Conservation (phyloP, 2,329 filamentous ascomycete species). For the Colletotrichum sp. region DNA sequence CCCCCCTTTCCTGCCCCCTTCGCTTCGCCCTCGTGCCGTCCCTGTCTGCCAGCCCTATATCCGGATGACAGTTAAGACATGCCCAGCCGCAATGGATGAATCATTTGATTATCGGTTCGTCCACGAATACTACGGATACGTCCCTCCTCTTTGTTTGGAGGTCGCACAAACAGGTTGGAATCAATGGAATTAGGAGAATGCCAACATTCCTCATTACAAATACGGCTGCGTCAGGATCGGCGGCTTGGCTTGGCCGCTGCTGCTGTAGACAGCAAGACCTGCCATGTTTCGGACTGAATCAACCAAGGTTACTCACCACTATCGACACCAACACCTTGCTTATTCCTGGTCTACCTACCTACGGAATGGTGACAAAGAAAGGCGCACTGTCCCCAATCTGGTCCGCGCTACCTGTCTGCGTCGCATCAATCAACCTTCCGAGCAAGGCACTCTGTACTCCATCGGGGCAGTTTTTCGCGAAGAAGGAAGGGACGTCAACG, state of each 20-base stretch:
- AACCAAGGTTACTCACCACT: not conserved
- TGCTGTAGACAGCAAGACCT: not conserved
- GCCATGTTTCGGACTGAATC: conserved; percentile 4
- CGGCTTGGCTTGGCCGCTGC: not conserved
- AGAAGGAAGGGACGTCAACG: not conserved
- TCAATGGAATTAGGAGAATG: not conserved
- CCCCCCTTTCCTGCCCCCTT: not conserved
- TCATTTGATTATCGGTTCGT: not conserved
- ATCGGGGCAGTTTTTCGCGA: not conserved
- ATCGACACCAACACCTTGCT: not conserved
- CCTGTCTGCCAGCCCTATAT: not conserved
- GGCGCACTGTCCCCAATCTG: not conserved
- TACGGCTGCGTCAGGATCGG: not conserved
- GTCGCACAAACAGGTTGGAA: not conserved
- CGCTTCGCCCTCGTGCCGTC: not conserved
- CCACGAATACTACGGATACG: not conserved
- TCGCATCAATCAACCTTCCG: not conserved
- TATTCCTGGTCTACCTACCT: not conserved
- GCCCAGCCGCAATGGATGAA: not conserved
- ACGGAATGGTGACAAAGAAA: not conserved
- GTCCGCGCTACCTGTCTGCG: not conserved
- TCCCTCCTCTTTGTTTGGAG: not conserved
- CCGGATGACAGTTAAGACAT: not conserved
- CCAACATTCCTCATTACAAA: not conserved
- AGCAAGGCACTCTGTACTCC: not conserved